These are phyloP conservation scores for Saturnispora quitensis DNA, from an alignment of 805 yeast genomes.

Conservation along the genomic window DNA sequence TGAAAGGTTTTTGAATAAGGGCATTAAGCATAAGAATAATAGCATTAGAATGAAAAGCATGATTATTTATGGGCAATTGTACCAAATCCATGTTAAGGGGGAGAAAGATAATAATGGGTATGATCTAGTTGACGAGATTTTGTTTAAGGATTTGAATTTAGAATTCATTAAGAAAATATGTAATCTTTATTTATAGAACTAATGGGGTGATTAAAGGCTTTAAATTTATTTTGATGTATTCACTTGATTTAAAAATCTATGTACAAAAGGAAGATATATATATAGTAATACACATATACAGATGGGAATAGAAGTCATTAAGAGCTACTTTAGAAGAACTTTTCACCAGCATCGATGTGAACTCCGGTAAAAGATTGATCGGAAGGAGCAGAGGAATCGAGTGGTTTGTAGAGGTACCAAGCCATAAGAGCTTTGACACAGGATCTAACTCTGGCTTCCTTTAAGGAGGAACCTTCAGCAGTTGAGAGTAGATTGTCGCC, in stretches of 20 bases:
- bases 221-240: no score
- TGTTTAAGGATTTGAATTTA: constrained; percentile 6
- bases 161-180: neutral
- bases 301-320: neutral
- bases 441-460: constrained; percentile 88
- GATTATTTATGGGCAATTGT: constrained; percentile 5
- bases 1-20: constrained; percentile 5
- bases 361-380: constrained; percentile 35
- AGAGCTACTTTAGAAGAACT: constrained; percentile 20
- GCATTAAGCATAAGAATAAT: constrained; percentile 2
- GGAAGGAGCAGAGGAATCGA: constrained; percentile 54
- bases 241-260: neutral
- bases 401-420: constrained; percentile 87
- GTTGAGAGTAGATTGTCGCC: constrained; percentile 83
- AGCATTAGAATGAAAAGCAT: constrained; percentile 10
- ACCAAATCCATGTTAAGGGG: constrained; percentile 2
- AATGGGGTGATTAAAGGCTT: no score
- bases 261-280: neutral
- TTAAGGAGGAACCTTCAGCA: constrained; percentile 84
- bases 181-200: neutral
- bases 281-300: neutral
- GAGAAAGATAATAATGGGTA: constrained; percentile 5
- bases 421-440: constrained; percentile 84
- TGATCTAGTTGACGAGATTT: constrained; percentile 10
- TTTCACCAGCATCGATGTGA: constrained; percentile 29